Evolutionary conservation across 306 rosid genomes (phyloP).

Genomic region (Begonia fuchsioides): DNA sequence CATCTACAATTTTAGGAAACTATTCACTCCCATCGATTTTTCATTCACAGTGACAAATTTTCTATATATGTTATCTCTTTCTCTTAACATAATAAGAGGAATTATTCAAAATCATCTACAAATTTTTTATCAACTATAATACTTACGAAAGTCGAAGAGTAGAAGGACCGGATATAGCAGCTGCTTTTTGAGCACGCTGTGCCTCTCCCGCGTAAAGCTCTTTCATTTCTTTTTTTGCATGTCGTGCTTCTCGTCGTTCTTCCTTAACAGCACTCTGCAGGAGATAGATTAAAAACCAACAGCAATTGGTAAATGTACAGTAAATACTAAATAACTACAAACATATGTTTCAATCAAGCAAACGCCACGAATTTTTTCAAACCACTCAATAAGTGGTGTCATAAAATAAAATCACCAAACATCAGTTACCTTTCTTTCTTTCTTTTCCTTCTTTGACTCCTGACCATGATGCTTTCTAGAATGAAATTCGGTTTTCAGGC

Average conservation of each 20-base stretch:
- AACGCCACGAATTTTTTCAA: no score
- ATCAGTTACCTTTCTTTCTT: slow-evolving; percentile 67
- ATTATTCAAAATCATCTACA: no score
- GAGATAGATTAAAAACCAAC: slow-evolving; percentile 1
- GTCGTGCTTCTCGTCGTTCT: slow-evolving; percentile 71
- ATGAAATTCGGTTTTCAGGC: slow-evolving; percentile 32
- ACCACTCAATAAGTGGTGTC: no score
- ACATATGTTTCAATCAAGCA: no score
- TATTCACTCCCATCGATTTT: no score
- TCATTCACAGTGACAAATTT: no score
- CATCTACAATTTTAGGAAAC: no score
- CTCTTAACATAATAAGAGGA: no score
- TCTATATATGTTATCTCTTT: no score
- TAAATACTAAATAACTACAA: no score
- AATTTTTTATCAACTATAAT: not conserved
- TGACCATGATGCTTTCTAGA: slow-evolving; percentile 56
- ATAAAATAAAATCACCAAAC: not conserved
- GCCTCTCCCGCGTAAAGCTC: slow-evolving; percentile 68
- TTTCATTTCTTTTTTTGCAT: slow-evolving; percentile 61
- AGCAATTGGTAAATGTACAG: not conserved
- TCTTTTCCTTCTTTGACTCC: slow-evolving; percentile 80
- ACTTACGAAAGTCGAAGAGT: slow-evolving; percentile 63
- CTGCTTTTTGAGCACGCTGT: slow-evolving; percentile 66
- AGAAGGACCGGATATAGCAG: slow-evolving; percentile 66
- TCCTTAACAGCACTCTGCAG: slow-evolving; percentile 70